Evolutionary conservation across 2,329 filamentous ascomycete genomes (phyloP).

Genomic region (Remersonia thermophila): DNA sequence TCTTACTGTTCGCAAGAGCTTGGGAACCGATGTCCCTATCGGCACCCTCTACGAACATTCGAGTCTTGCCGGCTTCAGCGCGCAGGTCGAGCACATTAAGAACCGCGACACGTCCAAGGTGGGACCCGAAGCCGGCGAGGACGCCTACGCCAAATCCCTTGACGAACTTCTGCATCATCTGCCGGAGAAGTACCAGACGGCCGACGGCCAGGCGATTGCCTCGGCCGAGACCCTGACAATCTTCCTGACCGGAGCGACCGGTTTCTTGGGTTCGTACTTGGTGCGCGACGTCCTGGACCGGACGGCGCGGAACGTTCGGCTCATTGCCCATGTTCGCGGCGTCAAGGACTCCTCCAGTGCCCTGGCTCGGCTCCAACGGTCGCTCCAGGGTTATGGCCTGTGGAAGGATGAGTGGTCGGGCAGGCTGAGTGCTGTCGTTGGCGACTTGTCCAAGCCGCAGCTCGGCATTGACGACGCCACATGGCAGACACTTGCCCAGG

Average conservation of each 20-base stretch:
- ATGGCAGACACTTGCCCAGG: conserved; percentile 53
- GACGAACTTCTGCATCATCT: conserved; percentile 31
- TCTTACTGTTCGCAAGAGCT: conserved; percentile 43
- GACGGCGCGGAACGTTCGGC: conserved; percentile 38
- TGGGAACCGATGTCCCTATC: conserved; percentile 48
- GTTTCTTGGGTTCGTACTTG: conserved; percentile 76
- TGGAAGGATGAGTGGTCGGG: conserved; percentile 59
- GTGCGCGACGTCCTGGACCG: conserved; percentile 61
- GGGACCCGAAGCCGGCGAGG: conserved; percentile 25
- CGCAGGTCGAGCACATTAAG: conserved; percentile 36
- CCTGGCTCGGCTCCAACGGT: conserved; percentile 51
- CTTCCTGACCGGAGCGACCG: conserved; percentile 80
- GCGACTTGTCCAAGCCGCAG: conserved; percentile 59
- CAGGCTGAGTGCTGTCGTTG: conserved; percentile 55
- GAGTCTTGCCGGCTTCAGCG: conserved; percentile 32
- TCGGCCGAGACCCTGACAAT: conserved; percentile 38
- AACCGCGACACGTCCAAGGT: conserved; percentile 16
- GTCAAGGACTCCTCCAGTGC: conserved; percentile 49
- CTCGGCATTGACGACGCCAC: conserved; percentile 56
- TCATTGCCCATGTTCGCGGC: conserved; percentile 63
- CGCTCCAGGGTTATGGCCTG: conserved; percentile 64
- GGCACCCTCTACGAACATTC: conserved; percentile 57
- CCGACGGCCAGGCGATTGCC: conserved; percentile 13
- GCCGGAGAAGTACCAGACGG: conserved; percentile 25
- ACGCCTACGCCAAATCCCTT: conserved; percentile 38